These are phyloP conservation scores for Blakeslea trispora DNA, from an alignment of 371 early-diverging fungal genomes.

Conservation along the genomic window DNA sequence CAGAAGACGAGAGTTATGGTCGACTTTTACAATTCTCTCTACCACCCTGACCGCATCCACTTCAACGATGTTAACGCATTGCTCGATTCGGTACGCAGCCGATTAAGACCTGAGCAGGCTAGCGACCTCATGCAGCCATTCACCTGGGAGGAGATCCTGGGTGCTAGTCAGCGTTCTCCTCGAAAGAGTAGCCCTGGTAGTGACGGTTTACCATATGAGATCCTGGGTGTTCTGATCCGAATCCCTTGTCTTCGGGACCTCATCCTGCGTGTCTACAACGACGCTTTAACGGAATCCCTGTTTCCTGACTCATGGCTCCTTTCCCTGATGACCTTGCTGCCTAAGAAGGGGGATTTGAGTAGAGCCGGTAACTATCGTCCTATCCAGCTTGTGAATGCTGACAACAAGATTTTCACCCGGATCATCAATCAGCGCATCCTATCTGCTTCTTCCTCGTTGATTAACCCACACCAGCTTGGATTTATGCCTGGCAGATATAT, in stretches of 20 bases:
- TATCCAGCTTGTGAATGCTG: conserved; percentile 12
- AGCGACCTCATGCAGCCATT: not conserved
- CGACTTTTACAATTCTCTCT: not conserved
- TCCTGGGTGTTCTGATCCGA: not conserved
- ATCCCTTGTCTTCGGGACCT: not conserved
- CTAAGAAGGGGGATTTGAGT: conserved; percentile 20
- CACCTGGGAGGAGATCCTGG: not conserved
- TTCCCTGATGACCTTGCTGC: conserved; percentile 23
- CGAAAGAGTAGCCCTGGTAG: conserved; percentile 9
- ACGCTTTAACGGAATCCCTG: conserved; percentile 12
- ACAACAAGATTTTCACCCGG: conserved; percentile 16
- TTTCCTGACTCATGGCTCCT: conserved; percentile 28
- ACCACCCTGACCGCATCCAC: not conserved
- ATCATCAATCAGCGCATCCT: conserved; percentile 12
- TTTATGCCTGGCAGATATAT: conserved; percentile 4
- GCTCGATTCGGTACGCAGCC: not conserved
- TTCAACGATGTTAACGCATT: not conserved
- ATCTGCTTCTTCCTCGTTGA: not conserved
- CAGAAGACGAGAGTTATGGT: not conserved
- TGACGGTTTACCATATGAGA: conserved; percentile 10
- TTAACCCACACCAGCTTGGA: not conserved
- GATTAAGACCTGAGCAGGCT: not conserved
- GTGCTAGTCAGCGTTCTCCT: not conserved
- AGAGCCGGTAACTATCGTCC: conserved; percentile 25
- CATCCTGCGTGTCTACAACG: conserved; percentile 18